phyloP scores from a whole-genome alignment of 371 early-diverging fungal species.

The Mortierella sp. region DNA sequence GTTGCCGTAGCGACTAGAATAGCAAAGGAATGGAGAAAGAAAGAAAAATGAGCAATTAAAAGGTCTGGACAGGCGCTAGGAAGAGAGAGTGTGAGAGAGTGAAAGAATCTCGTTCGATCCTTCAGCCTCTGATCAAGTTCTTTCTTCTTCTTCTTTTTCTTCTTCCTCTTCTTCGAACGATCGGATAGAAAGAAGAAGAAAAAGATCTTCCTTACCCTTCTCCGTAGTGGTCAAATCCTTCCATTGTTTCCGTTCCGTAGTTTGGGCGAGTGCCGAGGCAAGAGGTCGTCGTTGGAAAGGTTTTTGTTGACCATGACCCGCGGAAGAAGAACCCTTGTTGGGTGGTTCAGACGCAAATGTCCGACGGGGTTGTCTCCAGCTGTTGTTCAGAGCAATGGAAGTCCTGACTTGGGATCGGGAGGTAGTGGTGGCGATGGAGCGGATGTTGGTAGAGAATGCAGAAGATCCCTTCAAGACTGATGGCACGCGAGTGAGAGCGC shows the following conservation, averaged over 20 bases:
- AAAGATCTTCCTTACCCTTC: conserved; percentile 21
- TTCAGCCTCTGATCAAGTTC: no score
- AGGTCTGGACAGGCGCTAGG: no score
- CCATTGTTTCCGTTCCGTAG: conserved; percentile 42
- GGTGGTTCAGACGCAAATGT: conserved; percentile 44
- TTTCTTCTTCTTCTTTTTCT: neutral
- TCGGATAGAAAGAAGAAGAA: neutral
- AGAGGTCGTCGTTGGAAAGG: conserved; percentile 13
- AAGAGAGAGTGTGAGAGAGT: no score
- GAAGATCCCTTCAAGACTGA: no score
- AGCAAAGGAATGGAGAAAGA: neutral
- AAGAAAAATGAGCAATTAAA: neutral
- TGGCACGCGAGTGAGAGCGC: no score
- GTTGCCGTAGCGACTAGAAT: conserved; percentile 45
- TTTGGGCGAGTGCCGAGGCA: conserved; percentile 34
- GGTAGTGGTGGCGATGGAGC: neutral
- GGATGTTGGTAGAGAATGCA: no score
- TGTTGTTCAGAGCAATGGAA: neutral
- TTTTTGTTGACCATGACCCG: no score
- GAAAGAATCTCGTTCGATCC: no score
- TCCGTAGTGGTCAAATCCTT: conserved; percentile 46
- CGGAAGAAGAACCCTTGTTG: conserved; percentile 8
- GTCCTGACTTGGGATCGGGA: conserved; percentile 6
- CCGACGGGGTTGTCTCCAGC: conserved; percentile 19
- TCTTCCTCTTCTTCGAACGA: neutral